Percentiles rank a stretch among this genome's conserved stretches.
These are phyloP conservation scores for Diplocarpon mali DNA, from an alignment of 2,329 filamentous ascomycete genomes.

Conservation along the genomic window DNA sequence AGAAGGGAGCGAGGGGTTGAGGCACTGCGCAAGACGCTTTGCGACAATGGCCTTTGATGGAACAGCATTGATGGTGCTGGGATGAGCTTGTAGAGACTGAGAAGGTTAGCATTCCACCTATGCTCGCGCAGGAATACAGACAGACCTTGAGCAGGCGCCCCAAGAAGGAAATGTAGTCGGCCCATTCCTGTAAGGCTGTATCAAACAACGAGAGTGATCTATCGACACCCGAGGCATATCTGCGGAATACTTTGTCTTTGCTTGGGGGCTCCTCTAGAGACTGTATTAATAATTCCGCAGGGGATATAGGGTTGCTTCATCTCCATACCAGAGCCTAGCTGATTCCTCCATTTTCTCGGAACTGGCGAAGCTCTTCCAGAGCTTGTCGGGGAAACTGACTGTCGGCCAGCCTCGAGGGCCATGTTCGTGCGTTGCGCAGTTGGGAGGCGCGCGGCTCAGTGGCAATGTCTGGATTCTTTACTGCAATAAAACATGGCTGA, in stretches of 20 bases:
- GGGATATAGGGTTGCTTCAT: background rate
- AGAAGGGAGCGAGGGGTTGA: slow-evolving; percentile 85
- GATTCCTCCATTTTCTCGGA: slow-evolving; percentile 65
- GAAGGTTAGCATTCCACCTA: slow-evolving; percentile 20
- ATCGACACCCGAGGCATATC: slow-evolving; percentile 83
- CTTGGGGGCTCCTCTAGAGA: slow-evolving; percentile 40
- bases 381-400: slow-evolving; percentile 65
- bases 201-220: slow-evolving; percentile 84
- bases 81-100: slow-evolving; percentile 80
- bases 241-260: slow-evolving; percentile 64
- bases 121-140: slow-evolving; percentile 3
- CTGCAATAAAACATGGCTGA: background rate
- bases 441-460: slow-evolving; percentile 9
- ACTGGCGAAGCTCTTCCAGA: slow-evolving; percentile 72
- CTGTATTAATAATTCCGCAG: background rate
- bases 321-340: slow-evolving; percentile 59
- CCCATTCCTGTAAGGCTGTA: slow-evolving; percentile 92
- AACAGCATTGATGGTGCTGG: slow-evolving; percentile 57
- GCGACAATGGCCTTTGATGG: slow-evolving; percentile 76
- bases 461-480: slow-evolving; percentile 14
- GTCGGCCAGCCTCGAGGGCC: slow-evolving; percentile 51
- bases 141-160: slow-evolving; percentile 78
- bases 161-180: slow-evolving; percentile 96
- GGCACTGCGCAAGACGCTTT: slow-evolving; percentile 86
- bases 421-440: slow-evolving; percentile 31